phyloP scores from a whole-genome alignment of 1,284 basidiomycete species.

The Pulveroboletus sp. region DNA sequence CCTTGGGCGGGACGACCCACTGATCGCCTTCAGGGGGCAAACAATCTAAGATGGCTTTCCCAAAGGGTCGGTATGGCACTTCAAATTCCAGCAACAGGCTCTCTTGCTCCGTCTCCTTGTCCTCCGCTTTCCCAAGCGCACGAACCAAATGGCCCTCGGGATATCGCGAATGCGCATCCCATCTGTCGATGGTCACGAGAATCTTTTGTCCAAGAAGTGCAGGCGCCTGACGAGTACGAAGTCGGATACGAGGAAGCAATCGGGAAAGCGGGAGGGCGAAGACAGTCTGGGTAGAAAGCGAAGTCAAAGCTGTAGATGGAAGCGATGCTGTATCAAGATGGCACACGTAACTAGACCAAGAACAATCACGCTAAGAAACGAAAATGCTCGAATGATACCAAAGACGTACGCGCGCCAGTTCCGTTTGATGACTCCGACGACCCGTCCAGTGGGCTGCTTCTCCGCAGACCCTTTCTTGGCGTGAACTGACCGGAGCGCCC shows the following conservation, averaged over 20 bases:
- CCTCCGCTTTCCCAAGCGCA: conserved; percentile 87
- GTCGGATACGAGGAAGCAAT: conserved; percentile 89
- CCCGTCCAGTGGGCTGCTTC: conserved; percentile 86
- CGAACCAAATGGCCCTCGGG: conserved; percentile 98
- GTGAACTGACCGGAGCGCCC: conserved; percentile 45
- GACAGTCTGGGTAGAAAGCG: conserved; percentile 87
- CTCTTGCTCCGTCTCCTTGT: conserved; percentile 96
- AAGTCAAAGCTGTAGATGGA: conserved; percentile 76
- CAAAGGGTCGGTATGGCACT: conserved; percentile 96
- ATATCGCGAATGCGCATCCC: conserved; percentile 86
- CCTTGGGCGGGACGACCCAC: conserved; percentile 92
- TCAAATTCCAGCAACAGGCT: conserved; percentile 94
- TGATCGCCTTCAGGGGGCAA: conserved; percentile 87
- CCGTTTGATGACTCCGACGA: conserved; percentile 92
- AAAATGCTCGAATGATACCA: neutral
- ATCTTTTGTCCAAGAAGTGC: conserved; percentile 92
- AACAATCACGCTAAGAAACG: conserved; percentile 9
- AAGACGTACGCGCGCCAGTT: conserved; percentile 89
- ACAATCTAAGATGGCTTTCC: conserved; percentile 91
- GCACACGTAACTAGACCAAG: conserved; percentile 79
- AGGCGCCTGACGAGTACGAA: conserved; percentile 94
- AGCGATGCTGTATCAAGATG: conserved; percentile 92
- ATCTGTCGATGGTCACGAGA: conserved; percentile 91
- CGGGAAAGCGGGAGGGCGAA: conserved; percentile 95
- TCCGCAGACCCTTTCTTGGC: conserved; percentile 39